Evolutionary conservation across 1,139 yeast genomes (phyloP).

Genomic region (Zygosaccharomyces sapae): DNA sequence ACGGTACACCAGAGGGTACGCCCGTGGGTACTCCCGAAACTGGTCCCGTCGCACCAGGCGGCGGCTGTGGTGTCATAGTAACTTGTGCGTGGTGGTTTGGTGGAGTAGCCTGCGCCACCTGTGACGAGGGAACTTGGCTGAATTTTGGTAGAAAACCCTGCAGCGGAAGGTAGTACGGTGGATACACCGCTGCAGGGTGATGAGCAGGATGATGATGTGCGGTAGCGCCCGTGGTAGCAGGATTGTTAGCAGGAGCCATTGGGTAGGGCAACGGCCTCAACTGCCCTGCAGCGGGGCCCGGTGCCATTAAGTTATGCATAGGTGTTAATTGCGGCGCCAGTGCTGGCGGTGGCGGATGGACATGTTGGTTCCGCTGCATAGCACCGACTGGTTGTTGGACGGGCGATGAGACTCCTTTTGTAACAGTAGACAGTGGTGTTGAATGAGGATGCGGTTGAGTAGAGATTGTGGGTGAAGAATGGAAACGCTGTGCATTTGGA

Average conservation of each 20-base stretch:
- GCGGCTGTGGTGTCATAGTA: not conserved
- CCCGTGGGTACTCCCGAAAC: not conserved
- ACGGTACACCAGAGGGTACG: not conserved
- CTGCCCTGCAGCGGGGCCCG: constrained; percentile 2
- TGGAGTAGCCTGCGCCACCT: constrained; percentile 1
- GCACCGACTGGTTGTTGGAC: not conserved
- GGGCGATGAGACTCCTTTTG: not conserved
- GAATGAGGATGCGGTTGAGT: not conserved
- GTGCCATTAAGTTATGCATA: constrained; percentile 1
- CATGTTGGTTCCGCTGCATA: not conserved
- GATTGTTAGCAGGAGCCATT: not conserved
- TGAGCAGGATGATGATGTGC: not conserved
- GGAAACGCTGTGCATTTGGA: constrained; percentile 9
- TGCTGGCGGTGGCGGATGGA: not conserved
- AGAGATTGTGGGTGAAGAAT: constrained; percentile 1
- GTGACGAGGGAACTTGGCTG: constrained; percentile 1
- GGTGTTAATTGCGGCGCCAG: not conserved
- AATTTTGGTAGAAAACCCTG: constrained; percentile 5
- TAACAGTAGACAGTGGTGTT: not conserved
- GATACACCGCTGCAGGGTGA: constrained; percentile 11
- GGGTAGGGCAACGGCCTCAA: constrained; percentile 1
- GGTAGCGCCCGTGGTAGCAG: not conserved
- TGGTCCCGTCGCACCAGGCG: constrained; percentile 2
- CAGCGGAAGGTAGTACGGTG: constrained; percentile 4
- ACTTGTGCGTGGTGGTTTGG: not conserved